A percentile compares a stretch with the other conserved stretches of the same genome.
Conservation (phyloP, 441 rosid species). For the Adansonia grandidieri region DNA sequence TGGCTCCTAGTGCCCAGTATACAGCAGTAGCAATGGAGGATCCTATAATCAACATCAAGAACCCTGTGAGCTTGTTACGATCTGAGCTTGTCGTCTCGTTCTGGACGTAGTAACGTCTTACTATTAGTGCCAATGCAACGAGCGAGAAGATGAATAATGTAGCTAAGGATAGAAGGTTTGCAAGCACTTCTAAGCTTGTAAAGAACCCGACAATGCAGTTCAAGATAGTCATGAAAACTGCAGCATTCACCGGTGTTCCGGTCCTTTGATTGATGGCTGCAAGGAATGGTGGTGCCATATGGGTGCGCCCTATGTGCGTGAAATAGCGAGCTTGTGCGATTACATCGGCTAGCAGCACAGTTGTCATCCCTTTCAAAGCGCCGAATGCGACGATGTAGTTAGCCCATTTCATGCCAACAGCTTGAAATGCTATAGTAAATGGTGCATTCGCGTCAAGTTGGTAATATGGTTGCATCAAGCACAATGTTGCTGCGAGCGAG, state of each 20-base stretch:
- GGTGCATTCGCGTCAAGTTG: slow-evolving; percentile 69
- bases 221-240: slow-evolving; percentile 52
- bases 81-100: too few relatives aligned
- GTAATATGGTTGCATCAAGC: slow-evolving; percentile 62
- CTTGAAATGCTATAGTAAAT: slow-evolving; percentile 62
- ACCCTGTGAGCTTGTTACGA: too few relatives aligned
- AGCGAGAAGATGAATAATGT: slow-evolving; percentile 63
- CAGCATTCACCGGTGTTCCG: slow-evolving; percentile 68
- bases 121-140: too few relatives aligned
- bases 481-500: slow-evolving; percentile 51
- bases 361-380: slow-evolving; percentile 78
- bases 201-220: slow-evolving; percentile 65
- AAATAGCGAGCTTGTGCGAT: slow-evolving; percentile 72
- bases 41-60: too few relatives aligned
- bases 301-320: slow-evolving; percentile 74
- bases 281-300: slow-evolving; percentile 77
- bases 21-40: slow-evolving; percentile 54
- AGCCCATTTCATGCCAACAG: slow-evolving; percentile 71
- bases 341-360: slow-evolving; percentile 58
- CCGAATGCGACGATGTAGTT: slow-evolving; percentile 71
- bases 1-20: slow-evolving; percentile 49
- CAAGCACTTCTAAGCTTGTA: slow-evolving; percentile 63
- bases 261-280: slow-evolving; percentile 57
- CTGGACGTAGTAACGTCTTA: too few relatives aligned
- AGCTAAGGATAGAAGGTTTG: slow-evolving; percentile 54